Conservation (phyloP, 305 asterid genomes). For the Rubia occidens region DNA sequence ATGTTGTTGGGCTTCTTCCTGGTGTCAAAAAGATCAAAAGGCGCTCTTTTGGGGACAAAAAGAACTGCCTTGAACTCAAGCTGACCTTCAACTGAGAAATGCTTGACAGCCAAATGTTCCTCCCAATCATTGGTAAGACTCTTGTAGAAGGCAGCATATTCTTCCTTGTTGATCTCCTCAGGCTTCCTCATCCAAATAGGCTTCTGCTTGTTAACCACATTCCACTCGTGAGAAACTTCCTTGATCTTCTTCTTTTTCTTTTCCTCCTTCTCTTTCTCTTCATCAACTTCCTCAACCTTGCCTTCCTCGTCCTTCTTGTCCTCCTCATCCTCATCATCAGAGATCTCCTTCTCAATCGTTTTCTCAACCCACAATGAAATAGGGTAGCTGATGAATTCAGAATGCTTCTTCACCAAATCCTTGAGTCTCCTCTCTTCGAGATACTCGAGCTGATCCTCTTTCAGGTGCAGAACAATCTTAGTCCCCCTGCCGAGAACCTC, state of each 20-base stretch:
- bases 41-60: conserved; percentile 71
- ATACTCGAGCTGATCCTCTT: conserved; percentile 75
- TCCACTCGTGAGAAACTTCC: conserved; percentile 74
- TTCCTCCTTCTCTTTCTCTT: conserved; percentile 57
- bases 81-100: conserved; percentile 81
- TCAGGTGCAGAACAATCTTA: conserved; percentile 53
- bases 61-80: conserved; percentile 73
- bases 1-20: conserved; percentile 82
- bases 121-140: conserved; percentile 80
- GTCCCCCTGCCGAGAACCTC: conserved; percentile 74
- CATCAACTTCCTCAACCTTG: conserved; percentile 74
- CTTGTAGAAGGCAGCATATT: conserved; percentile 73
- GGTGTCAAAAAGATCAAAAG: conserved; percentile 73
- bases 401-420: conserved; percentile 71
- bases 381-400: conserved; percentile 74
- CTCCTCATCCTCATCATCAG: conserved; percentile 79
- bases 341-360: conserved; percentile 71
- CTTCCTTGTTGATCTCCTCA: conserved; percentile 73
- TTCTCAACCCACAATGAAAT: conserved; percentile 80
- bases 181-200: conserved; percentile 90
- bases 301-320: conserved; percentile 73
- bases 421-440: conserved; percentile 69
- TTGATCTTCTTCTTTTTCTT: conserved; percentile 78
- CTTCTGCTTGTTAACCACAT: conserved; percentile 69
- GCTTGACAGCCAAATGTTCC: conserved; percentile 70